Conservation (phyloP, 2,329 filamentous ascomycete species). For the Calonectria hawksworthii region DNA sequence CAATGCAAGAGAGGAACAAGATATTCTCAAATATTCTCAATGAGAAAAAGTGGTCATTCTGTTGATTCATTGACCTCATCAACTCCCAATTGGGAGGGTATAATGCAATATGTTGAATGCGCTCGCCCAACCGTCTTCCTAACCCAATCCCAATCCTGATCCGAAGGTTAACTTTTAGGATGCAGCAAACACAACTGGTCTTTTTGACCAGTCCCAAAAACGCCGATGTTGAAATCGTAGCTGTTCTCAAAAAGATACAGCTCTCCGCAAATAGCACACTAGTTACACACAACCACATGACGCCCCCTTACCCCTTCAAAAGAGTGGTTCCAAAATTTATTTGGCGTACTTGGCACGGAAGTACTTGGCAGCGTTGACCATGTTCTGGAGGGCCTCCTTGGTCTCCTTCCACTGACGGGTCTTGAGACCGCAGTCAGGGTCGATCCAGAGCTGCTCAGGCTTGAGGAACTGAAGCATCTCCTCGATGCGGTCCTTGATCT, state of each 20-base stretch:
- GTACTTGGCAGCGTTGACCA: constrained; percentile 98
- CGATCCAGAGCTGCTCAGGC: constrained; percentile 99
- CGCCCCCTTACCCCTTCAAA: constrained; percentile 38
- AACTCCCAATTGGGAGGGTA: constrained; percentile 51
- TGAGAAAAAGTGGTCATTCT: constrained; percentile 46
- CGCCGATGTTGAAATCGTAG: constrained; percentile 73
- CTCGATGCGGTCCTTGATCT: constrained; percentile 97
- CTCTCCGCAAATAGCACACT: constrained; percentile 49
- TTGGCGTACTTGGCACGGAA: constrained; percentile 92
- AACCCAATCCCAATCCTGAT: constrained; percentile 47
- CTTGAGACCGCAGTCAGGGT: constrained; percentile 99
- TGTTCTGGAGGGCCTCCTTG: constrained; percentile 94
- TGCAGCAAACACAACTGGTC: constrained; percentile 53
- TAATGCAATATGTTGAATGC: constrained; percentile 59
- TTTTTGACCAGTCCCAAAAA: constrained; percentile 57
- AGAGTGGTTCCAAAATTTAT: constrained; percentile 54
- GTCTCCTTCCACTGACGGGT: constrained; percentile 99
- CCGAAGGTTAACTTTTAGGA: constrained; percentile 54
- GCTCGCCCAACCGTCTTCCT: constrained; percentile 49
- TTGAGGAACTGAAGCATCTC: constrained; percentile 99
- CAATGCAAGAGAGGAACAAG: neutral
- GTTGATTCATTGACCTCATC: constrained; percentile 47
- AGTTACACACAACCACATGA: constrained; percentile 49
- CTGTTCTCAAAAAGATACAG: constrained; percentile 54
- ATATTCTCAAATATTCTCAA: constrained; percentile 30